Evolutionary conservation across 192 early-diverging fungal genomes (phyloP).

Genomic region (Coemansia sp.): DNA sequence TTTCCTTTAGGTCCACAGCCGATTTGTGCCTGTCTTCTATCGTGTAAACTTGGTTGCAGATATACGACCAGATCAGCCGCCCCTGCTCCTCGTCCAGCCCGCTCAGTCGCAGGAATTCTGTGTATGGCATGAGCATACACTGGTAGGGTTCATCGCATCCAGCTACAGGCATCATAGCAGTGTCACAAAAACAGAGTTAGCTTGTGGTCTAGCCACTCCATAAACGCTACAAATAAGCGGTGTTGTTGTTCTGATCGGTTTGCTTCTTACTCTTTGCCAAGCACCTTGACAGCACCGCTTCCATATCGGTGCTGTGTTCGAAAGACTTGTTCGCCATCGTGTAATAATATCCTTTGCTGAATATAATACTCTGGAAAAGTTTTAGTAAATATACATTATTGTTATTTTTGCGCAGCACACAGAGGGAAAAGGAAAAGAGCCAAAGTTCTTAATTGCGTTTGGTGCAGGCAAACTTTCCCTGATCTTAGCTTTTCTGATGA

Average conservation of each 20-base stretch:
- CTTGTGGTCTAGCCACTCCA: too few species aligned
- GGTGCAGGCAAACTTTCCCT: background rate
- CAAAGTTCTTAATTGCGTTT: background rate
- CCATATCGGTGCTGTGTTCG: background rate
- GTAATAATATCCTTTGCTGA: background rate
- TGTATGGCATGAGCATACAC: constrained; percentile 34
- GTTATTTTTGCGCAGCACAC: background rate
- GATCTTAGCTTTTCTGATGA: background rate
- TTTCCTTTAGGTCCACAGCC: constrained; percentile 11
- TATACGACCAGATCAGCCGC: constrained; percentile 9
- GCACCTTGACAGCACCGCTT: constrained; percentile 21
- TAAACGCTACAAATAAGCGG: too few species aligned
- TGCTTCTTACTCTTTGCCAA: constrained; percentile 21
- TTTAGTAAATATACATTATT: background rate
- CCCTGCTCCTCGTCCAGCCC: constrained; percentile 19
- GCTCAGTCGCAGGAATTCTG: constrained; percentile 23
- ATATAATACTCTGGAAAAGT: background rate
- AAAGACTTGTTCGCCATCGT: constrained; percentile 9
- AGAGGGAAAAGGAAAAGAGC: background rate
- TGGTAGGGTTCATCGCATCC: constrained; percentile 20
- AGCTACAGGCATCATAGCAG: constrained; percentile 4
- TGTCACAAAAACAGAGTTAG: background rate
- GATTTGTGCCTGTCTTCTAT: constrained; percentile 11
- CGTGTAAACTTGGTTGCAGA: constrained; percentile 15
- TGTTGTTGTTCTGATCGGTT: background rate